Percentiles rank a stretch among this genome's conserved stretches.
These are phyloP conservation scores for Excoecaria cochinchinensis DNA, from an alignment of 345 rosid genomes.

Conservation along the genomic window DNA sequence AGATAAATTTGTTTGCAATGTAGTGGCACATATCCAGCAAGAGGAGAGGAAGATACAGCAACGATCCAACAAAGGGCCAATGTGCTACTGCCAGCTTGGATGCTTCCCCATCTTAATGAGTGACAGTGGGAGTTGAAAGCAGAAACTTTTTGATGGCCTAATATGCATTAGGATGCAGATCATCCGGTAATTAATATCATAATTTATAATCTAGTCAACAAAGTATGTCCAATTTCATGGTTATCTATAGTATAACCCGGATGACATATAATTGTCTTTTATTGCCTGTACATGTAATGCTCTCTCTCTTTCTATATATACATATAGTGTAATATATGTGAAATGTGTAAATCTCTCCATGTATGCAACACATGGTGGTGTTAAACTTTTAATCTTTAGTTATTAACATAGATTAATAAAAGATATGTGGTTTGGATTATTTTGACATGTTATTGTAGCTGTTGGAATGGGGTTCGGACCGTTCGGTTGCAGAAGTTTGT, in stretches of 20 bases:
- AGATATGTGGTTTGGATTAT: too few relatives aligned
- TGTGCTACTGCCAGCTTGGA: conserved; percentile 54
- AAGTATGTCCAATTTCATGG: background rate
- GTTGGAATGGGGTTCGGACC: too few relatives aligned
- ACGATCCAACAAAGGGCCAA: conserved; percentile 26
- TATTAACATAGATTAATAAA: background rate
- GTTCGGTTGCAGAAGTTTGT: too few relatives aligned
- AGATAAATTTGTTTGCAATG: background rate
- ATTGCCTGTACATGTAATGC: conserved; percentile 4
- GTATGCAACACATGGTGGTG: background rate
- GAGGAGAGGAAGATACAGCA: conserved; percentile 29
- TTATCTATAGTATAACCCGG: background rate
- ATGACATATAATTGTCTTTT: background rate
- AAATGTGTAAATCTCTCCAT: conserved; percentile 9
- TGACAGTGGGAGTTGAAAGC: background rate
- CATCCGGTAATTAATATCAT: background rate
- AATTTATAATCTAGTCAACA: background rate
- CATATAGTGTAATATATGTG: background rate
- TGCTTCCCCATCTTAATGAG: conserved; percentile 39
- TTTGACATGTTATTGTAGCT: too few relatives aligned
- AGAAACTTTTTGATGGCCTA: background rate
- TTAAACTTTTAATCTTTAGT: background rate
- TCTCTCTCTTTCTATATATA: background rate
- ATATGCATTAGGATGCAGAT: background rate
- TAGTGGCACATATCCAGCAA: conserved; percentile 24